A percentile compares a stretch with the other conserved stretches of the same genome.
These are phyloP conservation scores for Fusarium sp. DNA, from an alignment of 2,329 filamentous ascomycete species.

Conservation along the genomic window DNA sequence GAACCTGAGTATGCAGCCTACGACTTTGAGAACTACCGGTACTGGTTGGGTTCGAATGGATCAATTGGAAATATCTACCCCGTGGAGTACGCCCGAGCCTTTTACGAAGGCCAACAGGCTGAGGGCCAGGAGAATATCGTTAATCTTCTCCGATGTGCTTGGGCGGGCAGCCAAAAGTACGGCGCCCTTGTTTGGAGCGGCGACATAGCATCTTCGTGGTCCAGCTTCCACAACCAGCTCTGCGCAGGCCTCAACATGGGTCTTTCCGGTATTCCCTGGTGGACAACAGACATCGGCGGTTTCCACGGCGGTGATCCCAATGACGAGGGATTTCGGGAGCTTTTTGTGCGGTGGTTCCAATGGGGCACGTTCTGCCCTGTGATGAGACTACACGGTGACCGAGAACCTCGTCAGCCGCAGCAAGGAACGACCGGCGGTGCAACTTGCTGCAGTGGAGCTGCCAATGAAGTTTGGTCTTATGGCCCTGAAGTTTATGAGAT, in stretches of 20 bases:
- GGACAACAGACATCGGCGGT: slow-evolving; percentile 78
- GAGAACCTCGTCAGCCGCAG: slow-evolving; percentile 65
- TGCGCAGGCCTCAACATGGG: slow-evolving; percentile 76
- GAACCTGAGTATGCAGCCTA: slow-evolving; percentile 75
- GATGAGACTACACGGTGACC: slow-evolving; percentile 75
- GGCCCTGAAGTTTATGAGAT: slow-evolving; percentile 71
- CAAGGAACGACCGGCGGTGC: slow-evolving; percentile 54
- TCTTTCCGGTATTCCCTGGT: slow-evolving; percentile 74
- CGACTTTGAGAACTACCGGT: slow-evolving; percentile 74
- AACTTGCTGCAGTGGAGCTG: slow-evolving; percentile 64
- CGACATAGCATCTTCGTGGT: slow-evolving; percentile 75
- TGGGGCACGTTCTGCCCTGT: slow-evolving; percentile 77
- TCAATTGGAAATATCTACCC: slow-evolving; percentile 72
- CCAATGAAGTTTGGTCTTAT: slow-evolving; percentile 77
- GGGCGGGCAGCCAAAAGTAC: slow-evolving; percentile 70
- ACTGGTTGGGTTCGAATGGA: slow-evolving; percentile 53
- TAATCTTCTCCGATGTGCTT: slow-evolving; percentile 66
- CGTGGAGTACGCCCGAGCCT: slow-evolving; percentile 67
- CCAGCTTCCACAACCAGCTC: slow-evolving; percentile 69
- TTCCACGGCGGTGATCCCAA: slow-evolving; percentile 74
- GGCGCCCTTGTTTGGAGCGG: slow-evolving; percentile 76
- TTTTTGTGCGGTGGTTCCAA: slow-evolving; percentile 77
- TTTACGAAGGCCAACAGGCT: slow-evolving; percentile 69
- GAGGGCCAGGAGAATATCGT: slow-evolving; percentile 69
- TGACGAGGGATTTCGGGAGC: slow-evolving; percentile 69